Evolutionary conservation across 1,284 basidiomycete species (phyloP).

Genomic region (Farysia itapuensis): DNA sequence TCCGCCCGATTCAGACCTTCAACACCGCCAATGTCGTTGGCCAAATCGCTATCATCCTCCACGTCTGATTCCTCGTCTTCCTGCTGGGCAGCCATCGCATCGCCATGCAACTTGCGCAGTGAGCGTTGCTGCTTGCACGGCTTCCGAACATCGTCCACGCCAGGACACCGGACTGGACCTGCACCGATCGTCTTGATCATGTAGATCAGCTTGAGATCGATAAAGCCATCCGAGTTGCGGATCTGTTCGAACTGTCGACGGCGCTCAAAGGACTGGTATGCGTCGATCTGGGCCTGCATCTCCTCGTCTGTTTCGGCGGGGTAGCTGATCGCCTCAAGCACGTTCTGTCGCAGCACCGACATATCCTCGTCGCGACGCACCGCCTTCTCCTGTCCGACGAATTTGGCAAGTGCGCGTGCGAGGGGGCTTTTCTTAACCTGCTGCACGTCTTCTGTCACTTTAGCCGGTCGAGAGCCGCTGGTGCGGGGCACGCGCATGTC

Average conservation of each 20-base stretch:
- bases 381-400: constrained; percentile 29
- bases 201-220: constrained; percentile 71
- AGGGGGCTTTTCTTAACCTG: constrained; percentile 5
- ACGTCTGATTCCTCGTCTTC: constrained; percentile 60
- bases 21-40: constrained; percentile 74
- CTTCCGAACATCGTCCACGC: constrained; percentile 24
- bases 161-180: constrained; percentile 36
- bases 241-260: constrained; percentile 71
- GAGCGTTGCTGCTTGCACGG: not conserved
- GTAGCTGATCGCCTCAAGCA: constrained; percentile 41
- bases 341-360: constrained; percentile 57
- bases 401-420: constrained; percentile 18
- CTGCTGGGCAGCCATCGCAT: constrained; percentile 61
- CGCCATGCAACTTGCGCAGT: constrained; percentile 12
- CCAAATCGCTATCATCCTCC: constrained; percentile 61
- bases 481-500: constrained; percentile 21
- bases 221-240: constrained; percentile 68
- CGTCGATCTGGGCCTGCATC: constrained; percentile 36
- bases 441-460: not conserved
- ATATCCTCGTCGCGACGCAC: constrained; percentile 51
- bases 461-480: not conserved
- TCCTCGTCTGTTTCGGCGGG: constrained; percentile 36
- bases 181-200: constrained; percentile 65
- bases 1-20: constrained; percentile 64
- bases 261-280: constrained; percentile 45